phyloP scores from a whole-genome alignment of 805 yeast genomes.

The Blastobotrys robertii region DNA sequence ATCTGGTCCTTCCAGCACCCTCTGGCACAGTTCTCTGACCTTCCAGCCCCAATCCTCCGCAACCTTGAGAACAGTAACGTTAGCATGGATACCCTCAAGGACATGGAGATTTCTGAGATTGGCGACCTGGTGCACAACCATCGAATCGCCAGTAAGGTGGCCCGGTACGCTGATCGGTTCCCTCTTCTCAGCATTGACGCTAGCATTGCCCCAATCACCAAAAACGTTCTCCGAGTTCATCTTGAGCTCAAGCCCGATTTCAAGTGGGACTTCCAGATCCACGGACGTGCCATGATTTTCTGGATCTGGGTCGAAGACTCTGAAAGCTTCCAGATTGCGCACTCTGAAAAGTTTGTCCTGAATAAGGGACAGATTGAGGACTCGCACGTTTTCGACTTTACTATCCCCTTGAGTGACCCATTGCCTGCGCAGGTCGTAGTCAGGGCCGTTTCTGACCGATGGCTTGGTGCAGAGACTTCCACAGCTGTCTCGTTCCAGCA shows the following conservation, averaged over 20 bases:
- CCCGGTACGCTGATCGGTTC: slow-evolving; percentile 53
- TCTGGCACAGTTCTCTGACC: slow-evolving; percentile 72
- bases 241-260: slow-evolving; percentile 65
- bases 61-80: slow-evolving; percentile 42
- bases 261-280: slow-evolving; percentile 71
- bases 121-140: slow-evolving; percentile 86
- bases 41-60: slow-evolving; percentile 52
- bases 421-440: slow-evolving; percentile 83
- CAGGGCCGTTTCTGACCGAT: slow-evolving; percentile 68
- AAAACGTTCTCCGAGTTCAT: slow-evolving; percentile 75
- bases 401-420: slow-evolving; percentile 85
- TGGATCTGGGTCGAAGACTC: slow-evolving; percentile 93
- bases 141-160: slow-evolving; percentile 57
- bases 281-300: slow-evolving; percentile 76
- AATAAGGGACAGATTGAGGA: slow-evolving; percentile 44
- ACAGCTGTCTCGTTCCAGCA: slow-evolving; percentile 83
- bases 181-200: slow-evolving; percentile 70
- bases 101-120: slow-evolving; percentile 62
- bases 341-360: slow-evolving; percentile 71
- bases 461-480: slow-evolving; percentile 78
- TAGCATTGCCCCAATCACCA: slow-evolving; percentile 81
- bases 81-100: slow-evolving; percentile 61
- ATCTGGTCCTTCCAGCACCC: slow-evolving; percentile 92
- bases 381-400: slow-evolving; percentile 72
- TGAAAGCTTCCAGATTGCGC: slow-evolving; percentile 60